Base-by-base conservation (phyloP, 768 basidiomycete genomes). In the Auricularia cornea region DNA sequence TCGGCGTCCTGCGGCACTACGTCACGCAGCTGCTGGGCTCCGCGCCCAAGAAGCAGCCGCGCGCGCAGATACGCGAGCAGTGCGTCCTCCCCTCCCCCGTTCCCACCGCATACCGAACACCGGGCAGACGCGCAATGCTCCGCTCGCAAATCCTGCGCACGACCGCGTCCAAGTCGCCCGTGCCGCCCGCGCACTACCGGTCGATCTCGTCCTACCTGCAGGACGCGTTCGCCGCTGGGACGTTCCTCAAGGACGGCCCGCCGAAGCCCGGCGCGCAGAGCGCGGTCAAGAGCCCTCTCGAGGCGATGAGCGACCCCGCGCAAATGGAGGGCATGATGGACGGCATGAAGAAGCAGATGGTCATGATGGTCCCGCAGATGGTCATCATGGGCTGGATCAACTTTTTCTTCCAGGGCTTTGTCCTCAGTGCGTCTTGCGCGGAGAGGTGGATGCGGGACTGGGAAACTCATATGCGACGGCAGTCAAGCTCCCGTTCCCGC, bases 301-400 rank as follows among this genome's bases (percentile, higher is more conserved):
- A 94, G 69, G 92, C 94, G 0, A 81, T 98, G 72, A 83, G 84
- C 14, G 96, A 98, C 78, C 92, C 93, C 8, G 84, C 84, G 59
- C 87, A 88, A 54, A 96, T 98, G 94, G 96, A 98, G 67, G 92
- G 91, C 41, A 95, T 98, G 93, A 96, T 98, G 94, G 84, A 93
- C 12, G 92, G 92, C 38, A 91, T 99, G 89, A 98, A 98, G 81
- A 98, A 96, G 23, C 97, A 99, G 76, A 93, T 92, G 83, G 94
- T 98, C 59, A 95, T 97, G 91, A 98, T 98, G 91, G 90, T 96
- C 16, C 92, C 91, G 20, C 91, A 98, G 76, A 98, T 98, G 90
- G 82, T 97, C 65, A 93, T 98, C 68, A 98, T 98, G 96, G 95
- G 94, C 60, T 98, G 96, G 92, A 98, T 99, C 77, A 98, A 94